Conservation (phyloP, 352 stramenopile genomes). For the Globisporangium echinulatum region DNA sequence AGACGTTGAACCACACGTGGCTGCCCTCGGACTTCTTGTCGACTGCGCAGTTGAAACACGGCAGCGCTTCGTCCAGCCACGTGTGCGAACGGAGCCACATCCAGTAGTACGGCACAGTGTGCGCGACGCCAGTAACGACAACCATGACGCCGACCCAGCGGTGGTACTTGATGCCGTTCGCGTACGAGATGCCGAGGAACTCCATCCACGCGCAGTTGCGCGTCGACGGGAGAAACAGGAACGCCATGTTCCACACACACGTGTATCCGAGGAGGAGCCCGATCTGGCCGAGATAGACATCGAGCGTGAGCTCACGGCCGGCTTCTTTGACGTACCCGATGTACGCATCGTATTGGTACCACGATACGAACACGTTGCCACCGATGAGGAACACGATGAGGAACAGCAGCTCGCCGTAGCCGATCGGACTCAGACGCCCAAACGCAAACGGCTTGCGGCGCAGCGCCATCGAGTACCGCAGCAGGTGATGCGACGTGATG, state of each 20-base stretch:
- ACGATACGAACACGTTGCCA: constrained; percentile 14
- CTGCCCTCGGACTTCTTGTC: constrained; percentile 5
- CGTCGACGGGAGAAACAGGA: constrained; percentile 27
- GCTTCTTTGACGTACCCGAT: constrained; percentile 4
- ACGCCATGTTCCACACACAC: constrained; percentile 33
- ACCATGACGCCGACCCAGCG: constrained; percentile 25
- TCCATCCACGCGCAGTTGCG: constrained; percentile 31
- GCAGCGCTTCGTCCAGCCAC: constrained; percentile 19
- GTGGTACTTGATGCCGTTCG: constrained; percentile 34
- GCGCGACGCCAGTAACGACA: constrained; percentile 15
- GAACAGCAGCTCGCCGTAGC: constrained; percentile 18
- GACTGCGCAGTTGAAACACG: constrained; percentile 35
- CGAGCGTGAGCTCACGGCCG: not conserved
- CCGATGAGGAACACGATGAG: constrained; percentile 15
- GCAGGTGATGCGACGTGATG: constrained; percentile 14
- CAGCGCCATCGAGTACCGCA: constrained; percentile 10
- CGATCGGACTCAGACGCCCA: constrained; percentile 8
- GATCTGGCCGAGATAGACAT: constrained; percentile 10
- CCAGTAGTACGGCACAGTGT: constrained; percentile 22
- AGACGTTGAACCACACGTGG: constrained; percentile 34
- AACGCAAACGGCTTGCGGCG: constrained; percentile 15
- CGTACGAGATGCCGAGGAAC: constrained; percentile 28
- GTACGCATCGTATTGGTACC: constrained; percentile 14
- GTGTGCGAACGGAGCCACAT: constrained; percentile 18
- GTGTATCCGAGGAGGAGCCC: constrained; percentile 17